Base-by-base conservation (phyloP, 2,329 filamentous ascomycete species). In the Xylaria sp. region DNA sequence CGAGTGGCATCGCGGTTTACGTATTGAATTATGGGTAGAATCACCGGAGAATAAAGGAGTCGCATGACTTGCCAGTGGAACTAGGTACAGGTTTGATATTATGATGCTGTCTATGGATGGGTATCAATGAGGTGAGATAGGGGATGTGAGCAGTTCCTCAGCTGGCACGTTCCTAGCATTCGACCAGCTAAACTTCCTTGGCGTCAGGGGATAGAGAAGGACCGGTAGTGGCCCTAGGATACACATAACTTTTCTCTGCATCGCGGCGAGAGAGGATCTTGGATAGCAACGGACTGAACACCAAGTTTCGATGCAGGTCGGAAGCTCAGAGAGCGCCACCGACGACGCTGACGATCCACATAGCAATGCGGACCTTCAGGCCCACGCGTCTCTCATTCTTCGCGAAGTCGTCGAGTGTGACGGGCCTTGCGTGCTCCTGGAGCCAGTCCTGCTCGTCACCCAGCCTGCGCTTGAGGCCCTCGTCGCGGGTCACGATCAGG, bases 301-400 rank as follows among this genome's bases (percentile, higher is more conserved):
- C n/a, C n/a, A n/a, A n/a, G n/a, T 37, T 9, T 45, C 41, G 19
- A 44, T 39, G 29, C 7, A 19, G 24, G 6, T 13, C 16, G 37
- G 24, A 21, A 17, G 2, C 34, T 48, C 76, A 97, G 69, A 97
- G 76, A n/a, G 92, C 92, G 13, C 93, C 93, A 1, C 93, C 93
- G 7, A 96, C 82, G 29, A 91, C 77, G 64, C 86, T 84, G 4
- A 97, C 92, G 73, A 96, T 89, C 91, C 91, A 95, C 92, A 97
- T 96, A 2, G 92, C 91, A 57, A 96, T 73, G 54, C 91, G 79
- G 38, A 99, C 94, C 70, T 91, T 87, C 67, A 95, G 77, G 1
- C 91, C 86, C 1, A 97, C 94, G 53, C 91, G 86, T 56, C 94
- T 81, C 69, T 99, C 94, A 5, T 84, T 86, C 65, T 78, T 88